Evolutionary conservation across 371 early-diverging fungal genomes (phyloP), one percentile per base, ranked within the genome.

Genomic region (Rhizopus arrhizus): DNA sequence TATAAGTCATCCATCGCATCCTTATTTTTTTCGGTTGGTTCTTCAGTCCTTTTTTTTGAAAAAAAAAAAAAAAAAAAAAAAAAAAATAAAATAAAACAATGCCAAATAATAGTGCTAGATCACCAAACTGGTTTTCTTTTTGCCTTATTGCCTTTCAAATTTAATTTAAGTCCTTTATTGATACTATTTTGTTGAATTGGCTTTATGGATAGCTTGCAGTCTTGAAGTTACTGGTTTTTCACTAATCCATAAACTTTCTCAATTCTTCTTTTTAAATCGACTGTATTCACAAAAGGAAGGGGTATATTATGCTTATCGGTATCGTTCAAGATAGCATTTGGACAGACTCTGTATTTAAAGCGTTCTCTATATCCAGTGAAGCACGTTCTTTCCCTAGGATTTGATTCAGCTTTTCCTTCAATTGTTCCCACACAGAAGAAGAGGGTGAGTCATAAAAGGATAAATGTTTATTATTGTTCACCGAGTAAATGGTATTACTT

Each of bases 121-220:
- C 22, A 22, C 22, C 2, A 22, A 22, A 22, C 22, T 22, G 22
- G 22, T 22, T 22, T 22, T 22, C 22, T 22, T 22, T 22, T 61
- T 53, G 55, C 33, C 43, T 62, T 66, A 28, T 53, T 62, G 34
- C 60, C 53, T 33, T 76, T 75, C 80, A 68, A 74, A 74, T 84
- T 82, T 10, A 22, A 22, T 22, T 88, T 83, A 35, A 82, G 73
- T 0, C 86, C 70, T 40, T 71, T 83, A 2, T 85, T 82, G 28
- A 91, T 71, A 56, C 86, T 87, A 5, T 90, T 91, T 9, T 86
- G 82, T 61, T 87, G 82, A 32, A 92, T 73, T 73, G 33, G 89
- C 86, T 22, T 70, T 69, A 57, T 84, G 84, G 55, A 92, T 68
- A 2, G 84, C 74, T 7, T 78, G 82, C 41, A 91, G 69, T 34